A percentile compares a stretch with the other conserved stretches of the same genome.
These are phyloP conservation scores for Scalesia atractyloides DNA, from an alignment of 129 eudicot species.

Conservation along the genomic window DNA sequence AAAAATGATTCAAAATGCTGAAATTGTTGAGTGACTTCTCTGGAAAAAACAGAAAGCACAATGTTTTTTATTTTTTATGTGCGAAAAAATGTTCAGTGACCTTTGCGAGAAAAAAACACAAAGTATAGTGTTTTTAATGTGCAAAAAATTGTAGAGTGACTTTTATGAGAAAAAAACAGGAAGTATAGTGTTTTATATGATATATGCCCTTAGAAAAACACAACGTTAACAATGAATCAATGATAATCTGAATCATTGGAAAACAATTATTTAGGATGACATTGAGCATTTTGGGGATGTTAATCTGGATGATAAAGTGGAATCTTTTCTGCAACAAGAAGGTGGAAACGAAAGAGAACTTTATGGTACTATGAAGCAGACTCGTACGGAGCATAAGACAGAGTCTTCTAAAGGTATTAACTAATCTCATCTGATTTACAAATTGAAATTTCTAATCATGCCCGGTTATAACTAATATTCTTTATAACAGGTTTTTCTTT, in stretches of 20 bases:
- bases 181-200: too few relatives aligned
- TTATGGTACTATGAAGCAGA: constrained; percentile 78
- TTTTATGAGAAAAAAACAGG: too few relatives aligned
- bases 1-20: too few relatives aligned
- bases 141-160: too few relatives aligned
- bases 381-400: constrained; percentile 68
- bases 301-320: constrained; percentile 80
- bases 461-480: neutral
- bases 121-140: too few relatives aligned
- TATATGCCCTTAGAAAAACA: neutral
- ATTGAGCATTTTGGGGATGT: constrained; percentile 87
- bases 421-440: constrained; percentile 4
- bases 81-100: too few relatives aligned
- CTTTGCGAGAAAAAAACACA: too few relatives aligned
- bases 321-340: constrained; percentile 90
- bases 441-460: neutral
- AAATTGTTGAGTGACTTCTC: too few relatives aligned
- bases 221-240: neutral
- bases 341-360: constrained; percentile 58
- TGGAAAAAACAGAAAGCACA: too few relatives aligned
- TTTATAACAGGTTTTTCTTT: constrained; percentile 72
- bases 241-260: constrained; percentile 12
- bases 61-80: too few relatives aligned
- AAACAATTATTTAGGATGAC: constrained; percentile 56
- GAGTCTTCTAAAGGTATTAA: constrained; percentile 73